Evolutionary conservation across 768 basidiomycete genomes (phyloP).

Genomic region (Trametes punicea): DNA sequence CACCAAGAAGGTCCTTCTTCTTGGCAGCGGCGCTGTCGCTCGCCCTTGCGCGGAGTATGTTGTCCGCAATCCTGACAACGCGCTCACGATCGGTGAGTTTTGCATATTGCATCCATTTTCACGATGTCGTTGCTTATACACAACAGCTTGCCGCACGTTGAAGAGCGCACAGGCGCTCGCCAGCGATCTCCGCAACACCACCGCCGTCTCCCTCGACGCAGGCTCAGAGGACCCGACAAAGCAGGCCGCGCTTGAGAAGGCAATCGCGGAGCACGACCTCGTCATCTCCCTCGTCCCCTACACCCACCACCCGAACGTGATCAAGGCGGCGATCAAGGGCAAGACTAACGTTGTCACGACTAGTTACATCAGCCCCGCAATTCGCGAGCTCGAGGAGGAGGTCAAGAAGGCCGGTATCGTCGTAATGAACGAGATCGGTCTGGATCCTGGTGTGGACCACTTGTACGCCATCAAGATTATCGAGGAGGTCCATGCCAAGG

Average conservation of each 20-base stretch:
- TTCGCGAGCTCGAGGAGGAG: slow-evolving; percentile 79
- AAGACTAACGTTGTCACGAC: slow-evolving; percentile 96
- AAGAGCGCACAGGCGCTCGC: slow-evolving; percentile 67
- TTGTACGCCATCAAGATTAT: slow-evolving; percentile 94
- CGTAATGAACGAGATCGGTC: slow-evolving; percentile 96
- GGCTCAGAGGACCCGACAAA: slow-evolving; percentile 34
- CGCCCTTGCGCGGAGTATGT: slow-evolving; percentile 96
- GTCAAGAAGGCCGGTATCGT: slow-evolving; percentile 87
- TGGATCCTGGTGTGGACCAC: slow-evolving; percentile 95
- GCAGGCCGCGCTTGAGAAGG: slow-evolving; percentile 68
- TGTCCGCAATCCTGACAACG: slow-evolving; percentile 73
- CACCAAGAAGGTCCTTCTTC: slow-evolving; percentile 76
- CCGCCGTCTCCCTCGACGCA: slow-evolving; percentile 81
- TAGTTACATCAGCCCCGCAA: slow-evolving; percentile 88
- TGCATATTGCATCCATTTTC: not conserved
- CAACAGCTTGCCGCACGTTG: slow-evolving; percentile 93
- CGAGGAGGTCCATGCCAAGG: slow-evolving; percentile 87
- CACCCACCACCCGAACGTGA: slow-evolving; percentile 84
- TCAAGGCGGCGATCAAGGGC: slow-evolving; percentile 83
- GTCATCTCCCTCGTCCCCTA: slow-evolving; percentile 98
- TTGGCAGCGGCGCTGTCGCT: slow-evolving; percentile 95
- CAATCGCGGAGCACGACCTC: slow-evolving; percentile 83
- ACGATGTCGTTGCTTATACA: not conserved
- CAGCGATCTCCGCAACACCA: slow-evolving; percentile 63
- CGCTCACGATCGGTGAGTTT: slow-evolving; percentile 75